Evolutionary conservation across 2,329 filamentous ascomycete genomes (phyloP), one percentile per base, ranked within the genome.

Genomic region (Ceratocystis huliohia): DNA sequence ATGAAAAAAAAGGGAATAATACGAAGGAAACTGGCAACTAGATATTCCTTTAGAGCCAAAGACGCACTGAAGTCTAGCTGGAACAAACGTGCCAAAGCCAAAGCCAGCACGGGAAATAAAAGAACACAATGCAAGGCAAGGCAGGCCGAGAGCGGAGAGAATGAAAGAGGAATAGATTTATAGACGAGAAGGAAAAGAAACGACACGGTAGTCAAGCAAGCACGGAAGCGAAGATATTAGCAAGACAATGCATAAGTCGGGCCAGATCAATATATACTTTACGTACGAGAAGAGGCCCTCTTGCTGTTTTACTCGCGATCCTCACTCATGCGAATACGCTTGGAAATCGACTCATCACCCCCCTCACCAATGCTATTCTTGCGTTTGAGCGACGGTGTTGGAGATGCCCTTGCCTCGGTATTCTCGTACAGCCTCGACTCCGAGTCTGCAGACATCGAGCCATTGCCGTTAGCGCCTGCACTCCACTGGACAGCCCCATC

Each of bases 371-470:
- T 5, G 20, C 61, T 61, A 8, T 41, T 64, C 61, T 66, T 66
- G 7, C 67, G 65, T 50, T 68, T 68, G 20, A 68, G 41, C 30
- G 56, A 66, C 33, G 65, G 61, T 20, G 65, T 48, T 1, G 65
- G 61, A 33, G 61, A 63, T 8, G 22, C 61, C 3, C 33, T 45
- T 17, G 45, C 61, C 15, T n/a, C 33, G 3, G 59, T 41, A 45
- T 8, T 44, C 41, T 20, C 72, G 72, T 41, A 1, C 10, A 0
- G 1, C 37, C 0, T 41, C 37, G 37, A 41, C 37, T 41, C 37
- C 4, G 1, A 1, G 13, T 41, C 37, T 41, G 37, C 37, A 41
- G 37, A 15, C 37, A 41, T 41, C 3, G 10, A 41, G 3, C 37
- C 37, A 41, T 41, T 41, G 37, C 37, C 37, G 13, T 41, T 41